Conservation (phyloP, 495 filamentous ascomycete species). For the Neurospora discreta region DNA sequence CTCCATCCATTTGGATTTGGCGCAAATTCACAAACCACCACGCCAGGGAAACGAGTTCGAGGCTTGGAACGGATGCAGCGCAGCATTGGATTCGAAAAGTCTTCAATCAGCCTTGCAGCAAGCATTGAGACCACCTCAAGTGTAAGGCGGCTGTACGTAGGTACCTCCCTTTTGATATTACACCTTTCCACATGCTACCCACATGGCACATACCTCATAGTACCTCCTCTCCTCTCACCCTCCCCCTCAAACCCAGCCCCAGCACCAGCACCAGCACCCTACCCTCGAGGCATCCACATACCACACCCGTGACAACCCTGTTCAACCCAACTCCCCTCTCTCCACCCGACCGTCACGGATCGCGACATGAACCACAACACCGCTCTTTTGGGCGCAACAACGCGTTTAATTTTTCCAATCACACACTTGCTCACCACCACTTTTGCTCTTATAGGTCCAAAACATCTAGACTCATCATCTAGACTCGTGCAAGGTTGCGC, state of each 20-base stretch:
- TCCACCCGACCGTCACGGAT: slow-evolving; percentile 21
- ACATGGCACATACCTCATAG: slow-evolving; percentile 8
- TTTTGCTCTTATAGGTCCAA: background rate
- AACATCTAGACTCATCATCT: background rate
- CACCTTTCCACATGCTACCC: background rate
- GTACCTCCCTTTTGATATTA: background rate
- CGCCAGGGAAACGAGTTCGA: background rate
- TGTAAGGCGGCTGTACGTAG: background rate
- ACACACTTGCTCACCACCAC: slow-evolving; percentile 5
- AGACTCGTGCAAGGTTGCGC: slow-evolving; percentile 24
- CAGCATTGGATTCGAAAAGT: background rate
- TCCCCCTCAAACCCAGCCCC: slow-evolving; percentile 13
- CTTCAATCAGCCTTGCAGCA: background rate
- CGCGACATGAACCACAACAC: slow-evolving; percentile 24
- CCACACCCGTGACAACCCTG: slow-evolving; percentile 18
- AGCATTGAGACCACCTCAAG: background rate
- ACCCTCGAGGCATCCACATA: slow-evolving; percentile 10
- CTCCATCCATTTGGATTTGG: background rate
- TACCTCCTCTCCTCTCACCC: slow-evolving; percentile 21
- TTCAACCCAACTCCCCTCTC: slow-evolving; percentile 10
- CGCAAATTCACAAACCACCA: background rate
- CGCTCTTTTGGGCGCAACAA: slow-evolving; percentile 11
- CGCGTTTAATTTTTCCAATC: slow-evolving; percentile 12
- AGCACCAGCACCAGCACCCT: background rate
- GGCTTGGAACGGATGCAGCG: background rate